Conservation (phyloP, 148 eudicot species). For the Salicornia ramosissima region DNA sequence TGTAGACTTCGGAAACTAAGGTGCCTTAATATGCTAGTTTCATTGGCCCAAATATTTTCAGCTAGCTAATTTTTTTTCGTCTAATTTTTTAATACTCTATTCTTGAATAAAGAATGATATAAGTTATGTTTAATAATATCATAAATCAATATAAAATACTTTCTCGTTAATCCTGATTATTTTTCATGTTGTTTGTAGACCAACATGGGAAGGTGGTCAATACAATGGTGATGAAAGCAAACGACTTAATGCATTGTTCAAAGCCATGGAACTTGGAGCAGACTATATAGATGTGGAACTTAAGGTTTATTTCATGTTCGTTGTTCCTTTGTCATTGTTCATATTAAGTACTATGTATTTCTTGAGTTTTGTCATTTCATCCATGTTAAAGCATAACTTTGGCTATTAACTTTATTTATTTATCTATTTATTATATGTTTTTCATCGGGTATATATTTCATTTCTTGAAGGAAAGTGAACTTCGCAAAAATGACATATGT, state of each 20-base stretch:
- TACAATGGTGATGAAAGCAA: slow-evolving; percentile 51
- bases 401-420: too few species aligned
- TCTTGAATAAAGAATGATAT: too few species aligned
- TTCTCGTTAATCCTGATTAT: background rate
- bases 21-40: background rate
- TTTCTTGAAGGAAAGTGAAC: too few species aligned
- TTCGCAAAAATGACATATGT: too few species aligned
- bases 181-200: slow-evolving; percentile 30
- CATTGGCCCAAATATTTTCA: background rate
- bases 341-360: background rate
- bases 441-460: too few species aligned
- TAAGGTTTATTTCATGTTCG: slow-evolving; percentile 35
- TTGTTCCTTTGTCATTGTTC: slow-evolving; percentile 4
- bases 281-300: slow-evolving; percentile 68
- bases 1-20: background rate
- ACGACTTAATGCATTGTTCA: slow-evolving; percentile 36
- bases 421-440: too few species aligned
- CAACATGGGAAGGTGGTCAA: slow-evolving; percentile 57
- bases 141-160: background rate
- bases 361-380: too few species aligned
- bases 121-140: background rate
- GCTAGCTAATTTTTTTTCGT: background rate
- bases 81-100: background rate
- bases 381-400: too few species aligned
- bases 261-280: slow-evolving; percentile 61